Conservation (phyloP, 768 basidiomycete genomes). For the Sistotremastrum niveocremeum region DNA sequence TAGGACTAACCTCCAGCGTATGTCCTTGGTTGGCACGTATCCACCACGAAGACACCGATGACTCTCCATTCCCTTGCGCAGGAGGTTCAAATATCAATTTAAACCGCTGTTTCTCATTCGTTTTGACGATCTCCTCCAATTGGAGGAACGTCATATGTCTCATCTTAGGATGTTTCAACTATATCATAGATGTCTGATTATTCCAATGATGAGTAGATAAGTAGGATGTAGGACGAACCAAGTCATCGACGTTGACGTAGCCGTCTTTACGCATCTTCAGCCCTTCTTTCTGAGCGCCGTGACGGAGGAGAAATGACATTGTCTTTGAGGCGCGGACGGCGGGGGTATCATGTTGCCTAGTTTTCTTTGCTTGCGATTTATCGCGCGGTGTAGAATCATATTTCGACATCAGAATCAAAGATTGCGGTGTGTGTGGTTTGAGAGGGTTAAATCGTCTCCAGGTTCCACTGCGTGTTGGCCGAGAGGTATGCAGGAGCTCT, state of each 20-base stretch:
- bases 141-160: conserved; percentile 38
- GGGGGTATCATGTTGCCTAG: conserved; percentile 32
- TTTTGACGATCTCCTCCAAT: conserved; percentile 50
- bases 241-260: conserved; percentile 65
- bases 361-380: background rate
- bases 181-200: background rate
- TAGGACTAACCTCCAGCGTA: conserved; percentile 49
- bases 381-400: no score
- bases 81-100: conserved; percentile 41
- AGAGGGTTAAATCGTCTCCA: no score
- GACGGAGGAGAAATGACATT: conserved; percentile 82
- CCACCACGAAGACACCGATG: conserved; percentile 44
- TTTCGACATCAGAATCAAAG: no score
- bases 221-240: conserved; percentile 37
- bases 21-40: conserved; percentile 88
- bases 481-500: no score
- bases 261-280: conserved; percentile 73
- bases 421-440: no score
- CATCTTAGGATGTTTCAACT: conserved; percentile 64
- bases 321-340: conserved; percentile 73
- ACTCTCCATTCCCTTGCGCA: conserved; percentile 10
- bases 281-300: conserved; percentile 69
- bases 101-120: conserved; percentile 56
- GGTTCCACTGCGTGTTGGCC: no score
- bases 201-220: conserved; percentile 4